Evolutionary conservation across 208 protist species (phyloP).

Genomic region (Acanthamoeba sp.): DNA sequence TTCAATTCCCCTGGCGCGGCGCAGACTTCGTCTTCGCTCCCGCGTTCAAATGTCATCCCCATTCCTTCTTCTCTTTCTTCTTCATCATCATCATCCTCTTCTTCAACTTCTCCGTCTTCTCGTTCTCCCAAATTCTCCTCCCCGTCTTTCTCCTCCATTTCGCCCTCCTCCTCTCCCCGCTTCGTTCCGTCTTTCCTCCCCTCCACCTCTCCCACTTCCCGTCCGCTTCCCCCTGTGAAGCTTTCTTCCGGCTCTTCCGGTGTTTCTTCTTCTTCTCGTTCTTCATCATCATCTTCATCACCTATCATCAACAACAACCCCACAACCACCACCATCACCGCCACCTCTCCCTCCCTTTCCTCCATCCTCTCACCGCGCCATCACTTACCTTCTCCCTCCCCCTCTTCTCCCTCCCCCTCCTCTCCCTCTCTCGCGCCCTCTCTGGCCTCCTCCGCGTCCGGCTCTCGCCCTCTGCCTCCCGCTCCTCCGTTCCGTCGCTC

Average conservation of each 20-base stretch:
- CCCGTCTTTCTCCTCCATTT: neutral
- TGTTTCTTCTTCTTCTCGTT: neutral
- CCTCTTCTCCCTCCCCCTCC: neutral
- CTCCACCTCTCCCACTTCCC: neutral
- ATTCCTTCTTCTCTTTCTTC: neutral
- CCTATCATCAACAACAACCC: neutral
- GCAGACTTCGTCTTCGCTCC: neutral
- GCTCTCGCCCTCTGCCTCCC: neutral
- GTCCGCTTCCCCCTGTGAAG: neutral
- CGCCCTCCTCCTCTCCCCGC: neutral
- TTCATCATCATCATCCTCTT: neutral
- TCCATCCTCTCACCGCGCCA: neutral
- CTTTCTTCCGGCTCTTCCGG: slow-evolving; percentile 17
- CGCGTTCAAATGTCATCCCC: neutral
- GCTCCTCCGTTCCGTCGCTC: slow-evolving; percentile 9
- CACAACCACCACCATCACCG: neutral
- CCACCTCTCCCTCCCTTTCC: neutral
- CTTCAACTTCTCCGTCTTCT: slow-evolving; percentile 18
- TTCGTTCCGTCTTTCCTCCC: neutral
- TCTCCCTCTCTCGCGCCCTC: neutral
- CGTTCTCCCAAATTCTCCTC: neutral
- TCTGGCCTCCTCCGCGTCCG: slow-evolving; percentile 1
- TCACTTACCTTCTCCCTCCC: slow-evolving; percentile 21
- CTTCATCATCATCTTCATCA: neutral
- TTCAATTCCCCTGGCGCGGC: neutral